Percentiles rank a stretch among this genome's conserved stretches.
Conservation (phyloP, 2,329 filamentous ascomycete genomes). For the Blastomyces silverae region DNA sequence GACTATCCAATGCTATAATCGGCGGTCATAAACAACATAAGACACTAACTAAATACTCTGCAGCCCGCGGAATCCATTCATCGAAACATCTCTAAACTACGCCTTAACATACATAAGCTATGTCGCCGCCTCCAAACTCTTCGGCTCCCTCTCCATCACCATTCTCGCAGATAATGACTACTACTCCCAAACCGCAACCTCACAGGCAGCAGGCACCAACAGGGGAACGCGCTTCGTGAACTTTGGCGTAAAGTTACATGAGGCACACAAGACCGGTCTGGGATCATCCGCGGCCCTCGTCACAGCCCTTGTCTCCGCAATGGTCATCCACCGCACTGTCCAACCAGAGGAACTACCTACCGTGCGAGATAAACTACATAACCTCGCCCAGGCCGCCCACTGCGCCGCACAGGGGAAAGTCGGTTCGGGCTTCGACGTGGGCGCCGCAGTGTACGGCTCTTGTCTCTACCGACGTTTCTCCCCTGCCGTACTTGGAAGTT, state of each 20-base stretch:
- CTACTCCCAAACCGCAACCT: constrained; percentile 65
- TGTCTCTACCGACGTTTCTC: constrained; percentile 92
- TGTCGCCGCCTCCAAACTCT: constrained; percentile 45
- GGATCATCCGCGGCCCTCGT: constrained; percentile 93
- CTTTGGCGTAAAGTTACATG: constrained; percentile 66
- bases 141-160: constrained; percentile 66
- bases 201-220: constrained; percentile 31
- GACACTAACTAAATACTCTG: constrained; percentile 22
- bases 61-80: constrained; percentile 68
- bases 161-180: constrained; percentile 95
- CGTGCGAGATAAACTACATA: constrained; percentile 65
- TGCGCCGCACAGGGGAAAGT: constrained; percentile 96
- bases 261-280: constrained; percentile 90
- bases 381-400: constrained; percentile 87
- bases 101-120: constrained; percentile 68
- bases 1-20: not conserved
- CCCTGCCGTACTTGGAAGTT: constrained; percentile 59
- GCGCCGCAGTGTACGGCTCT: constrained; percentile 83
- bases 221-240: constrained; percentile 58
- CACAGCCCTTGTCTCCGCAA: constrained; percentile 63
- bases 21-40: not conserved
- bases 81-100: constrained; percentile 85
- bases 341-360: constrained; percentile 40
- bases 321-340: constrained; percentile 39
- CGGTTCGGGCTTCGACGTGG: constrained; percentile 92